phyloP scores from a whole-genome alignment of 192 early-diverging fungal genomes.

The Paraglomus occultum region DNA sequence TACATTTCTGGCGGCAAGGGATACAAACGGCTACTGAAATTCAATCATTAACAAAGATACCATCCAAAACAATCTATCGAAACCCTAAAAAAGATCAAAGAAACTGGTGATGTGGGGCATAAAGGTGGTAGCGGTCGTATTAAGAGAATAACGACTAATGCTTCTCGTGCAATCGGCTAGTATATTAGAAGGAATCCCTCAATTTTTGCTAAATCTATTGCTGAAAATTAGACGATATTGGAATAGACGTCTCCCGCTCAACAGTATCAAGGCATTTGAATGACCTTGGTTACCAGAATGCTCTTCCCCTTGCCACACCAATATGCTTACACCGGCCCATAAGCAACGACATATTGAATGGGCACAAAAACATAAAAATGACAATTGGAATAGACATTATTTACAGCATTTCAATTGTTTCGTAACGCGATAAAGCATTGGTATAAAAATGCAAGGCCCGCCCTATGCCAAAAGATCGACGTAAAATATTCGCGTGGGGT shows the following conservation, averaged over 20 bases:
- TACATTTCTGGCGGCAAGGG: conserved; percentile 23
- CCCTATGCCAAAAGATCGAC: not conserved
- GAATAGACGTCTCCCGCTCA: conserved; percentile 14
- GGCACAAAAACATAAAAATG: conserved; percentile 1
- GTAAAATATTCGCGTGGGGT: conserved; percentile 1
- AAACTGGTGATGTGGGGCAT: conserved; percentile 2
- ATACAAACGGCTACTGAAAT: conserved; percentile 16
- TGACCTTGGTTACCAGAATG: not conserved
- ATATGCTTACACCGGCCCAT: conserved; percentile 1
- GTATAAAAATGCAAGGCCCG: not conserved
- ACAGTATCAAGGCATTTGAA: conserved; percentile 15
- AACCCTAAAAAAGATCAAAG: conserved; percentile 13
- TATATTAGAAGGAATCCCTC: conserved; percentile 10
- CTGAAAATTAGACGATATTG: not conserved
- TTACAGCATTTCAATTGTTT: conserved; percentile 25
- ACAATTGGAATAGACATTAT: not conserved
- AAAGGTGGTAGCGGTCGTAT: not conserved
- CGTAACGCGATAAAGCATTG: not conserved
- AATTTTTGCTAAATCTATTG: conserved; percentile 6
- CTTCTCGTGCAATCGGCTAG: conserved; percentile 6
- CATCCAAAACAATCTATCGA: conserved; percentile 10
- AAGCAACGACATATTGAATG: conserved; percentile 10
- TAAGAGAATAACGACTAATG: conserved; percentile 6
- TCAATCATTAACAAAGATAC: conserved; percentile 11
- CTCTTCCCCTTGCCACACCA: not conserved